These are phyloP conservation scores for Crithidia bombi DNA, from an alignment of 208 protist species.

Conservation along the genomic window DNA sequence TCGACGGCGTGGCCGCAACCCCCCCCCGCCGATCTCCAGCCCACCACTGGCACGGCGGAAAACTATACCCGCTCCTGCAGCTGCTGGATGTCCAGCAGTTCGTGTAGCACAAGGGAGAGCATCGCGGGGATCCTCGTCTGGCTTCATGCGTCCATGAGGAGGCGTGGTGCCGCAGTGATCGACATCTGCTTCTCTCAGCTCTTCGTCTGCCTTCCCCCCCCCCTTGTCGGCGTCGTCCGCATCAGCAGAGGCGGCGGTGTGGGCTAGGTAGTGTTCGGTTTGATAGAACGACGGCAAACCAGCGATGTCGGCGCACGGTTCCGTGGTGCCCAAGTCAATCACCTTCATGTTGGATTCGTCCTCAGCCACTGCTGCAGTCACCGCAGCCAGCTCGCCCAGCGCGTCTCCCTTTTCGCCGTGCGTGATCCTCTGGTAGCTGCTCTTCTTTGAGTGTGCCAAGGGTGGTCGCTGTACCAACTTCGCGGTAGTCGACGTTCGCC, in stretches of 20 bases:
- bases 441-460: background rate
- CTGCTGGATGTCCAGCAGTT: background rate
- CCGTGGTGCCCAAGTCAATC: background rate
- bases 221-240: background rate
- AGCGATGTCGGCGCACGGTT: background rate
- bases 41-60: background rate
- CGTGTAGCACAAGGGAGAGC: background rate
- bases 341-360: background rate
- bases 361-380: background rate
- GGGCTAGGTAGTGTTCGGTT: conserved; percentile 17
- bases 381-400: background rate
- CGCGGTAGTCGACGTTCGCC: background rate
- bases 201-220: background rate
- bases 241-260: background rate
- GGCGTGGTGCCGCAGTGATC: no score
- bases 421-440: background rate
- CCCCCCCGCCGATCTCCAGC: conserved; percentile 10
- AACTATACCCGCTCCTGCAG: background rate
- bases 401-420: background rate
- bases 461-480: background rate
- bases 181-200: background rate
- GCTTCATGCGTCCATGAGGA: no score
- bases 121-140: no score
- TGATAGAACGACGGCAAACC: conserved; percentile 23
- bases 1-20: conserved; percentile 13